phyloP scores from a whole-genome alignment of 192 early-diverging fungal genomes.

The Backusella liffmaniae region DNA sequence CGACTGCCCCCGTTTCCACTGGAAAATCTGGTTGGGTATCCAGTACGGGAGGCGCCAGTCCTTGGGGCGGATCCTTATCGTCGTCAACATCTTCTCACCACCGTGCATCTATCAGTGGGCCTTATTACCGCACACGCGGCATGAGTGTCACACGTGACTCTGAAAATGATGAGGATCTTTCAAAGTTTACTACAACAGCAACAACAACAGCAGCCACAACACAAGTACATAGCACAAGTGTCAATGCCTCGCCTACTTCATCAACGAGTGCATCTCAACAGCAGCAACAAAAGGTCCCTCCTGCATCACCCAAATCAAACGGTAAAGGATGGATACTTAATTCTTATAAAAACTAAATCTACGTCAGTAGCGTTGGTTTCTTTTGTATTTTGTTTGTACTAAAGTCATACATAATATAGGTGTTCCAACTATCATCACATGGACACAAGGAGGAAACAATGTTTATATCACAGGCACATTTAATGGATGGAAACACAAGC shows the following conservation, averaged over 20 bases:
- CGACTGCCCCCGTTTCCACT: constrained; percentile 10
- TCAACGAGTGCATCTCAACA: neutral
- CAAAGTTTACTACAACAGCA: neutral
- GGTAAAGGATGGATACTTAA: neutral
- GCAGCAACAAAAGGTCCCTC: neutral
- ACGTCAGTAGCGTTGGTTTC: too few species aligned
- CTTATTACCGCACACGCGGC: constrained; percentile 35
- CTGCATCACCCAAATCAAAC: neutral
- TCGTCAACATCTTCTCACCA: constrained; percentile 27
- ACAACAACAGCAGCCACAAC: neutral
- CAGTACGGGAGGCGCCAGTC: constrained; percentile 24
- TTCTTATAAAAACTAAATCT: too few species aligned
- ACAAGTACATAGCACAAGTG: neutral
- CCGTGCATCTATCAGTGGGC: constrained; percentile 33
- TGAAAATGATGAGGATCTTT: constrained; percentile 24
- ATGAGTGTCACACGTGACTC: constrained; percentile 29
- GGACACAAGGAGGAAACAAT: constrained; percentile 77
- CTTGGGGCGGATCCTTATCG: constrained; percentile 18
- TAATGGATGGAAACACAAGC: constrained; percentile 96
- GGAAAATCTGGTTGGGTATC: constrained; percentile 30
- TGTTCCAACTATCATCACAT: constrained; percentile 90
- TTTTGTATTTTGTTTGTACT: neutral
- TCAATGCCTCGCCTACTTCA: constrained; percentile 3
- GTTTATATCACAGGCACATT: constrained; percentile 97
- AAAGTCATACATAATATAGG: constrained; percentile 3